Percentiles rank a stretch among this genome's conserved stretches.
Evolutionary conservation across 2,329 filamentous ascomycete species (phyloP).

Genomic region (Hymenoscyphus linearis): DNA sequence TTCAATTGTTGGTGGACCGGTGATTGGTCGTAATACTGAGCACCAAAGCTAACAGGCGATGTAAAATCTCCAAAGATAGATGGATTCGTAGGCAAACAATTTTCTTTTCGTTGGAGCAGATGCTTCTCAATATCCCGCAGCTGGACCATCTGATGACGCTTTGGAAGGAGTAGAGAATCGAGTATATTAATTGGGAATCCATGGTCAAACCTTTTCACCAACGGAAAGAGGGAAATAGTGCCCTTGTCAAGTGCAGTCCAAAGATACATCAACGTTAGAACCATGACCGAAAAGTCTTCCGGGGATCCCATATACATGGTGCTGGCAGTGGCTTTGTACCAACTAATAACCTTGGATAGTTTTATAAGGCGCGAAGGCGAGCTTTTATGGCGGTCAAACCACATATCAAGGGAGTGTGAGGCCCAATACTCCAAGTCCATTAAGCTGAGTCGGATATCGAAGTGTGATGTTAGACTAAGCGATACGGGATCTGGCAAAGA

Average conservation of each 20-base stretch:
- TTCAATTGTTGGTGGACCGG: slow-evolving; percentile 31
- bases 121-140: slow-evolving; percentile 36
- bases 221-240: neutral
- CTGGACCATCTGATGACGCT: neutral
- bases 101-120: slow-evolving; percentile 26
- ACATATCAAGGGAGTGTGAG: neutral
- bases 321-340: neutral
- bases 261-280: slow-evolving; percentile 50
- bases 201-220: neutral
- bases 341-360: neutral
- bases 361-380: neutral
- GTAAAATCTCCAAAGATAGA: slow-evolving; percentile 38
- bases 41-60: slow-evolving; percentile 38
- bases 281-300: slow-evolving; percentile 46
- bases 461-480: neutral
- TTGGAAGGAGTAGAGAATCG: neutral
- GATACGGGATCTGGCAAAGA: neutral
- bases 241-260: slow-evolving; percentile 47
- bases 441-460: neutral
- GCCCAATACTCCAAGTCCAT: neutral
- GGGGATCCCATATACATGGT: slow-evolving; percentile 38
- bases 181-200: neutral
- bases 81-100: slow-evolving; percentile 12
- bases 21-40: slow-evolving; percentile 43
- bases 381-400: neutral